phyloP scores from a whole-genome alignment of 2,329 filamentous ascomycete species.

The Calonectria crousiana region DNA sequence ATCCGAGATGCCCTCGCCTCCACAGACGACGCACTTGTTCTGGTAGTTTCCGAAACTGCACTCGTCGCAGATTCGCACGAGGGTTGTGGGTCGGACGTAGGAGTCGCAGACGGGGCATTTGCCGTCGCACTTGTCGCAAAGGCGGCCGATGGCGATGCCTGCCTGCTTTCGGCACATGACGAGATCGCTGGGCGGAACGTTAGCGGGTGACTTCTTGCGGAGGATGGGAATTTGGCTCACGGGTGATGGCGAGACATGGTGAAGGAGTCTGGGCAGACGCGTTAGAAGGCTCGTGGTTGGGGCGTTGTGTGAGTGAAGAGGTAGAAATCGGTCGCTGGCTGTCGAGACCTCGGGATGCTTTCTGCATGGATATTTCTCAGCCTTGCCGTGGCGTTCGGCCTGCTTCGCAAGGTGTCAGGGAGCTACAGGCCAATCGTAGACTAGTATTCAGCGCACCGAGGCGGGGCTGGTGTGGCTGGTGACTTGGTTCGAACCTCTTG shows the following conservation, averaged over 20 bases:
- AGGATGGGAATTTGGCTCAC: slow-evolving; percentile 61
- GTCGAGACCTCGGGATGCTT: slow-evolving; percentile 31
- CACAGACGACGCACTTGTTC: slow-evolving; percentile 99
- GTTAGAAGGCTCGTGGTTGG: slow-evolving; percentile 10
- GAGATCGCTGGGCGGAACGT: slow-evolving; percentile 75
- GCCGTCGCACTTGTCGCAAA: slow-evolving; percentile 99
- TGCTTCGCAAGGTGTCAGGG: slow-evolving; percentile 35
- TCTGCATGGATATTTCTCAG: slow-evolving; percentile 56
- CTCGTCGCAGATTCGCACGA: slow-evolving; percentile 98
- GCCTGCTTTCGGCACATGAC: slow-evolving; percentile 99
- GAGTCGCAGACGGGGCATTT: slow-evolving; percentile 99
- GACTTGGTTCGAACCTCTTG: slow-evolving; percentile 23
- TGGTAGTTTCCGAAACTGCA: slow-evolving; percentile 99
- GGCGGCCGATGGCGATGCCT: slow-evolving; percentile 96
- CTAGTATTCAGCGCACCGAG: background rate
- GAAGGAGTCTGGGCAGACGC: slow-evolving; percentile 25
- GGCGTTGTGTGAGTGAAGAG: slow-evolving; percentile 22
- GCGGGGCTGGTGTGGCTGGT: slow-evolving; percentile 33
- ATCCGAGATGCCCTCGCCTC: slow-evolving; percentile 97
- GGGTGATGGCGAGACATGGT: slow-evolving; percentile 95
- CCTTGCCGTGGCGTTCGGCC: slow-evolving; percentile 53
- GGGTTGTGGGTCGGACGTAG: slow-evolving; percentile 96
- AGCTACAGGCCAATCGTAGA: slow-evolving; percentile 37
- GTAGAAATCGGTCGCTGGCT: slow-evolving; percentile 13
- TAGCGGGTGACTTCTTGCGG: slow-evolving; percentile 35